Base-by-base conservation (phyloP, 2,329 filamentous ascomycete genomes). In the Aureobasidium lini region DNA sequence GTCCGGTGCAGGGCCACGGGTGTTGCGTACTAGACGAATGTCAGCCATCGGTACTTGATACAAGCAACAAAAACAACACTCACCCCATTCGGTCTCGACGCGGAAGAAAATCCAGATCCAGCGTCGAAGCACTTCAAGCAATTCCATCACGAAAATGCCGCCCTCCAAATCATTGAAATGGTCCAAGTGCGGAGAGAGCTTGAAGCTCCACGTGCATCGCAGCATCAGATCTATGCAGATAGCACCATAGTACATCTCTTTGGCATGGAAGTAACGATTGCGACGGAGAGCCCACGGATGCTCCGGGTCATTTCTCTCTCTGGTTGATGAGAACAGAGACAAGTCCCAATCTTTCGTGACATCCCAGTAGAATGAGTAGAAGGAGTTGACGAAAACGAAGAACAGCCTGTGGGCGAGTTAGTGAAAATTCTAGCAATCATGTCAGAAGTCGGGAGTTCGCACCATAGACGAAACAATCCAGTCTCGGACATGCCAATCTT, bases 361-460 rank as follows among this genome's bases (percentile, higher is more conserved):
- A 68, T 99, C 94, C 94, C 94, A 99, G 79, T 94, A 99, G 77
- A 97, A 97, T n/a, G 88, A 91, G 75, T 96, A 99, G 46, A 88
- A 78, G 13, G 90, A 95, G 73, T 99, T 96, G 67, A 94, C 70
- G 36, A 90, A 77, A 32, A 90, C 88, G 44, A 87, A 87, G 37
- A 81, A 74, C 32, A 95, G 77, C 86, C 90, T 94, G 49, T 77
- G 9, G 16, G 10, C 15, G 31, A 60, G 37, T 50, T 48, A 57
- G 40, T 18, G 23, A 6, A n/a, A 4, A 31, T n/a, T 10, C 6
- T 39, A 16, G 4, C 15, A 29, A 15, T 28, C 10, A 15, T 15
- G 8, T 18, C 16, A 29, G n/a, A n/a, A 50, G 11, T 7, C 32
- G n/a, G 10, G 28, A 15, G n/a, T 16, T 10, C 74, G 63, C 75